These are phyloP conservation scores for Nitzschia palea DNA, from an alignment of 108 stramenopile genomes.

Conservation along the genomic window DNA sequence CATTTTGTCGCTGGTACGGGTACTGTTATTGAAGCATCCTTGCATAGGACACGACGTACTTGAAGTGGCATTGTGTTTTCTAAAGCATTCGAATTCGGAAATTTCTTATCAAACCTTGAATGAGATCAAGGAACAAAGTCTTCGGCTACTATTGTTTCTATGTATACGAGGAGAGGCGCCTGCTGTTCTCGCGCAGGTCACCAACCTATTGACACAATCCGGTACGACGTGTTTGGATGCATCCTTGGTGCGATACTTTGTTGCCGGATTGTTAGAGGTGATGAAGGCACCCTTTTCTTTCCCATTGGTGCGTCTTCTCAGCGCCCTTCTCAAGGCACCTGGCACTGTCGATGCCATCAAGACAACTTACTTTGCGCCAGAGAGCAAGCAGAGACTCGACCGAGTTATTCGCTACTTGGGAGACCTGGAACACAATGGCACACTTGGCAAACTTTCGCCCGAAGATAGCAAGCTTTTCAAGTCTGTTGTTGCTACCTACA, in stretches of 20 bases:
- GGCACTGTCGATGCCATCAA: conserved; percentile 68
- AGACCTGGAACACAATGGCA: conserved; percentile 13
- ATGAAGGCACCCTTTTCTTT: conserved; percentile 67
- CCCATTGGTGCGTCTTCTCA: conserved; percentile 51
- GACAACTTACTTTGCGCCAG: conserved; percentile 65
- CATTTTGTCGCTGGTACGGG: conserved; percentile 68
- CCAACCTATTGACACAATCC: conserved; percentile 44
- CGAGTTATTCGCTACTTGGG: conserved; percentile 21
- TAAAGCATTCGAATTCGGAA: conserved; percentile 76
- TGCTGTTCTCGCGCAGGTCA: conserved; percentile 53
- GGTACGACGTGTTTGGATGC: conserved; percentile 68
- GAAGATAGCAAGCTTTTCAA: conserved; percentile 23
- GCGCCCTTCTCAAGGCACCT: conserved; percentile 46
- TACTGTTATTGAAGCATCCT: conserved; percentile 68
- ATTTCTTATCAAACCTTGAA: conserved; percentile 83
- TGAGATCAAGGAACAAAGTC: conserved; percentile 81
- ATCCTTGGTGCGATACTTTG: conserved; percentile 76
- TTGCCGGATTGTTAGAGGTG: conserved; percentile 65
- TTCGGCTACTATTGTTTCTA: conserved; percentile 71
- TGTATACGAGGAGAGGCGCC: conserved; percentile 61
- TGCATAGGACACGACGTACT: conserved; percentile 56
- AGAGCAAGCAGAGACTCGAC: conserved; percentile 31
- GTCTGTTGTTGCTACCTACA: conserved; percentile 19
- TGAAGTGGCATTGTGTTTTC: conserved; percentile 66
- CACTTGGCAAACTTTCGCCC: conserved; percentile 16